A percentile compares a stretch with the other conserved stretches of the same genome.
Evolutionary conservation across 257 asterid genomes (phyloP).

Genomic region (Ballota nigra): DNA sequence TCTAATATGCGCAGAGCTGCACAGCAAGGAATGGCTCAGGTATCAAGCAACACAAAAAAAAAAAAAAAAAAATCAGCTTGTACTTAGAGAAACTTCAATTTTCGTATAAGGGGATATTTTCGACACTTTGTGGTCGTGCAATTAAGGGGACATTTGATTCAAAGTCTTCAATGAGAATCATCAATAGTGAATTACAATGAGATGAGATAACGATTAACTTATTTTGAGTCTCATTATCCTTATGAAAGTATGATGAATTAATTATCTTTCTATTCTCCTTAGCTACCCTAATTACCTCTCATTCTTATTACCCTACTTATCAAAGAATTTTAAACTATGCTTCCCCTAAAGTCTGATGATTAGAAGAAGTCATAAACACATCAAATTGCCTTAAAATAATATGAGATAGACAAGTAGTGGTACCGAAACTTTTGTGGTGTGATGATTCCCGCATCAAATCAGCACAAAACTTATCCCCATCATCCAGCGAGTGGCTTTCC

Average conservation of each 20-base stretch:
- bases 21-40: neutral
- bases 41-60: neutral
- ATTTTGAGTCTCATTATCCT: too few relatives aligned
- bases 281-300: too few relatives aligned
- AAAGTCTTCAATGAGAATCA: too few relatives aligned
- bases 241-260: too few relatives aligned
- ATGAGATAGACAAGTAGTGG: neutral
- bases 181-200: too few relatives aligned
- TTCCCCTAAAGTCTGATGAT: neutral
- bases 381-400: neutral
- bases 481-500: conserved; percentile 55
- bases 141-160: too few relatives aligned
- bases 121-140: neutral
- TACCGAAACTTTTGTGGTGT: conserved; percentile 64
- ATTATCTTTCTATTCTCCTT: too few relatives aligned
- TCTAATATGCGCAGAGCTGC: conserved; percentile 83
- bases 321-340: too few relatives aligned
- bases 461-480: conserved; percentile 80
- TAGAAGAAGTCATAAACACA: neutral
- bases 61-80: neutral
- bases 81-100: neutral
- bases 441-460: conserved; percentile 82
- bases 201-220: too few relatives aligned
- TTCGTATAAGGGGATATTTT: neutral
- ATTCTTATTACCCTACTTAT: too few relatives aligned